Conservation (phyloP, 495 filamentous ascomycete species). For the Penicillium crystallinum region DNA sequence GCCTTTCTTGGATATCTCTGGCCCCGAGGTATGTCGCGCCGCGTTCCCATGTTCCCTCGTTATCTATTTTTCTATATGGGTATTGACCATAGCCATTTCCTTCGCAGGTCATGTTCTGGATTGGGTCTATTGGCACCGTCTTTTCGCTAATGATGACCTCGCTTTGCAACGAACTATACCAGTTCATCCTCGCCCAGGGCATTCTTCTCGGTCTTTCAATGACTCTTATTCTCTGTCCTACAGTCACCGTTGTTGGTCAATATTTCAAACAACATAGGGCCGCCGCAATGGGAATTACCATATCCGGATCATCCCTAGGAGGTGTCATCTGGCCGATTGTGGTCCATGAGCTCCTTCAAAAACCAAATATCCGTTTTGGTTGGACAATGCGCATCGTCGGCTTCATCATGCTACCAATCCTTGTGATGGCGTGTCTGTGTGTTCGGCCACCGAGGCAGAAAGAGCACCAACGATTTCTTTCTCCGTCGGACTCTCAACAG, state of each 20-base stretch:
- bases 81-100: too few species aligned
- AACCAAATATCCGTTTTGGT: slow-evolving; percentile 34
- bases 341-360: slow-evolving; percentile 33
- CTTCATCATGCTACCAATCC: slow-evolving; percentile 49
- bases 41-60: background rate
- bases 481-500: background rate
- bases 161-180: background rate
- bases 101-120: background rate
- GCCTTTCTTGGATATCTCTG: slow-evolving; percentile 34
- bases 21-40: slow-evolving; percentile 20
- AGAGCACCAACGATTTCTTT: too few species aligned
- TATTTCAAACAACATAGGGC: slow-evolving; percentile 49
- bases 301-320: slow-evolving; percentile 53
- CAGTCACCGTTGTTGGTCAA: slow-evolving; percentile 47
- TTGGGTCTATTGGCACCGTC: background rate
- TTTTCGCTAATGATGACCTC: background rate
- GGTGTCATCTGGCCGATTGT: slow-evolving; percentile 48
- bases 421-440: slow-evolving; percentile 43
- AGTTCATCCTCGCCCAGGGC: slow-evolving; percentile 35
- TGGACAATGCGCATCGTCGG: slow-evolving; percentile 48
- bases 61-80: too few species aligned
- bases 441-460: background rate
- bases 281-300: slow-evolving; percentile 48
- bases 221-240: slow-evolving; percentile 47
- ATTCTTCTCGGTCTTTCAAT: slow-evolving; percentile 49